Evolutionary conservation across 176 grass and related monocot genomes (phyloP).

Genomic region (Carex littledalei): DNA sequence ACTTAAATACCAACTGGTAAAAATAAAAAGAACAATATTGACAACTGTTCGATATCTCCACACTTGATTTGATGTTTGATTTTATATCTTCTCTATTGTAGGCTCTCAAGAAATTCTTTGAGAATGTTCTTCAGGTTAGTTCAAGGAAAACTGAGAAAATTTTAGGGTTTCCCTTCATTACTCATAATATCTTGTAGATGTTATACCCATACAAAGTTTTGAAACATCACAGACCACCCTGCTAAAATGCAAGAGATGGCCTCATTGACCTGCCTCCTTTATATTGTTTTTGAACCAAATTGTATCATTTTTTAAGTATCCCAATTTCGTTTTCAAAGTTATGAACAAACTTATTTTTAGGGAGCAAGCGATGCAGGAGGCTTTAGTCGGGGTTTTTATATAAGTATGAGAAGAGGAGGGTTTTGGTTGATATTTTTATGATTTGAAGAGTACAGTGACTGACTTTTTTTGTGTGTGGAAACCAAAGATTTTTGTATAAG

Average conservation of each 20-base stretch:
- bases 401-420: neutral
- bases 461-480: neutral
- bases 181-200: neutral
- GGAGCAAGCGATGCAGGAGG: neutral
- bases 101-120: conserved; percentile 97
- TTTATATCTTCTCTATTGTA: conserved; percentile 35
- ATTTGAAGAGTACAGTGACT: neutral
- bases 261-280: neutral
- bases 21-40: neutral
- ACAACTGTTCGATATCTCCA: neutral
- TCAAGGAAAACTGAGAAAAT: neutral
- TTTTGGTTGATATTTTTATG: neutral
- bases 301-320: neutral
- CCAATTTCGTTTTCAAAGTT: neutral
- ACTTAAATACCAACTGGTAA: neutral
- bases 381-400: neutral
- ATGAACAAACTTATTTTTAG: neutral
- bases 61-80: conserved; percentile 30
- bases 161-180: neutral
- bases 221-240: neutral
- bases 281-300: neutral
- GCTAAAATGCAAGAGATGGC: neutral
- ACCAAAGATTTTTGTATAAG: neutral
- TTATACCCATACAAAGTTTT: neutral
- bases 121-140: conserved; percentile 83